Conservation (phyloP, 169 alveolate species). For the Ichthyophthirius multifiliis region DNA sequence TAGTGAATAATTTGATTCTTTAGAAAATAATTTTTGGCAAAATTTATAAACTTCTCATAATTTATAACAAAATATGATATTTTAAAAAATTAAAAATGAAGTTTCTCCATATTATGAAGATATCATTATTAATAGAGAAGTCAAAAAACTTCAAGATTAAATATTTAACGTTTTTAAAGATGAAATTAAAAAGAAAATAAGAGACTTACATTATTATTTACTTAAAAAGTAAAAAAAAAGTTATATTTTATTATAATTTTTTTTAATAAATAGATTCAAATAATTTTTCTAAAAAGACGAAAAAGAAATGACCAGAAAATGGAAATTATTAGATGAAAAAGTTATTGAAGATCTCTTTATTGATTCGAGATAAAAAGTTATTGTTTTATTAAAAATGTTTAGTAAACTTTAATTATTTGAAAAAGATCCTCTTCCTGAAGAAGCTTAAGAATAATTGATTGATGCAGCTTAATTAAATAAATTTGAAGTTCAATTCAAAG, state of each 20-base stretch:
- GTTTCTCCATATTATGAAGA: neutral
- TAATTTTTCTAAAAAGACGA: neutral
- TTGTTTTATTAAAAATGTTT: neutral
- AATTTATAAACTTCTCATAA: neutral
- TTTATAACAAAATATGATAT: neutral
- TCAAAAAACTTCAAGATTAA: neutral
- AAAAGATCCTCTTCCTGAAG: neutral
- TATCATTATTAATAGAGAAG: neutral
- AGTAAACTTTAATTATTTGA: too few species aligned
- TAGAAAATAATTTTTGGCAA: neutral
- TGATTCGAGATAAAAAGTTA: neutral
- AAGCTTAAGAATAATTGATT: neutral
- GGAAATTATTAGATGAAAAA: conserved; percentile 1
- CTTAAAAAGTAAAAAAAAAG: neutral
- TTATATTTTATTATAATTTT: neutral
- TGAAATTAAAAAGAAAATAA: neutral
- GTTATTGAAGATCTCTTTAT: neutral
- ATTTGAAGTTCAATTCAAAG: conserved; percentile 4
- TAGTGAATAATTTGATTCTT: neutral
- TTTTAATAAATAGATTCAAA: neutral
- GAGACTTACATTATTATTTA: neutral
- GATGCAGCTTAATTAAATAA: neutral
- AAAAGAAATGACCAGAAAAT: neutral
- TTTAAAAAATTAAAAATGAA: neutral
- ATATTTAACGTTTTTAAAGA: neutral